Percentiles rank a stretch among this genome's conserved stretches.
phyloP scores from a whole-genome alignment of 208 protist species.

The Trichomonas vaginalis region DNA sequence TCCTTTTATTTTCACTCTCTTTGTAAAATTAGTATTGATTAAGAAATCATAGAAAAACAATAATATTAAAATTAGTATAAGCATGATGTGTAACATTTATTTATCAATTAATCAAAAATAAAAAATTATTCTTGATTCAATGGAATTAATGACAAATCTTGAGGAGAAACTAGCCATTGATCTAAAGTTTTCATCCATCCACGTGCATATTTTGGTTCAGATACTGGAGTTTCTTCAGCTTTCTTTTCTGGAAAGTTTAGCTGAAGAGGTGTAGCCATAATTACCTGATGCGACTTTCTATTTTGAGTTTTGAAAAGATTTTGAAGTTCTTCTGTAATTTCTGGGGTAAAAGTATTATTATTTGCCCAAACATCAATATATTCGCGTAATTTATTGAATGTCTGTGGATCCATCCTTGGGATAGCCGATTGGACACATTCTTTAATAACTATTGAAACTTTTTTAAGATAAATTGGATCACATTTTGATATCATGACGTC shows the following conservation, averaged over 20 bases:
- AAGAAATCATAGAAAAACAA: too few species aligned
- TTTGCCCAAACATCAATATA: neutral
- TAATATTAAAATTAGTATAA: too few species aligned
- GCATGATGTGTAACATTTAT: too few species aligned
- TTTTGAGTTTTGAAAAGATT: neutral
- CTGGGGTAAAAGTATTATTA: neutral
- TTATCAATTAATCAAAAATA: too few species aligned
- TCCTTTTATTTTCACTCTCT: too few species aligned
- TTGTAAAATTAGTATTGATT: too few species aligned
- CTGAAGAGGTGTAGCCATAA: neutral
- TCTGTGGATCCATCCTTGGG: neutral
- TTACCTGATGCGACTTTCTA: neutral
- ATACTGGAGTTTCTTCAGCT: neutral
- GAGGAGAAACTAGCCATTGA: too few species aligned
- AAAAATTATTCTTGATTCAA: too few species aligned
- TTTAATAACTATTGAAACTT: neutral
- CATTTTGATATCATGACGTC: neutral
- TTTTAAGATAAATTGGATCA: neutral
- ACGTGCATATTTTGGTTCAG: neutral
- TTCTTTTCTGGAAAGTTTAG: neutral
- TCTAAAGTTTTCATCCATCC: neutral
- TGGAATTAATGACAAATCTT: too few species aligned
- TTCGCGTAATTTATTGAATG: neutral
- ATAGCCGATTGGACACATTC: neutral
- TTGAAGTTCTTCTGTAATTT: neutral